Evolutionary conservation across 441 rosid genomes (phyloP).

Genomic region (Eruca vesicaria): DNA sequence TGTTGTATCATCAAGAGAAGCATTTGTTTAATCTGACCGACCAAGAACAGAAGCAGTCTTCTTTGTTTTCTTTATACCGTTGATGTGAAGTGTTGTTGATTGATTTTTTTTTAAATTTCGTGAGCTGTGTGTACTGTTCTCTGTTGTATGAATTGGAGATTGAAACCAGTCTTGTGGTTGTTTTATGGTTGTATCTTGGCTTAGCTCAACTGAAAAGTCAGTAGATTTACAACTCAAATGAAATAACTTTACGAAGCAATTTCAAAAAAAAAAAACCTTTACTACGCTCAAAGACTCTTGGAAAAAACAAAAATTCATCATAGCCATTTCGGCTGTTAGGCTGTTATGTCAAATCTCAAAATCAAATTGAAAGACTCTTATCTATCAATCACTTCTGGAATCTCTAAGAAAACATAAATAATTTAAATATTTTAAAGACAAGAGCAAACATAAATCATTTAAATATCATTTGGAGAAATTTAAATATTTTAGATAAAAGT

Average conservation of each 20-base stretch:
- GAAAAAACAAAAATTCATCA: neutral
- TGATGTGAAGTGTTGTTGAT: neutral
- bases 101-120: neutral
- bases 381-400: neutral
- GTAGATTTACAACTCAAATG: neutral
- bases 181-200: neutral
- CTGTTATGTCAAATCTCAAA: neutral
- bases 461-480: too few relatives aligned
- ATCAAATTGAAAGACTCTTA: neutral
- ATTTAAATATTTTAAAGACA: too few relatives aligned
- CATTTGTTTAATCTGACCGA: slow-evolving; percentile 5
- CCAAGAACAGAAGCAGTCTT: slow-evolving; percentile 7
- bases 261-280: too few relatives aligned
- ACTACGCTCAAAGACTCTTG: neutral
- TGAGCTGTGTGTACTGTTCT: neutral
- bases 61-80: neutral
- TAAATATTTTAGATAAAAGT: too few relatives aligned
- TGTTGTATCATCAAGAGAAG: slow-evolving; percentile 5
- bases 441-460: neutral
- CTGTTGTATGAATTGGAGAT: neutral
- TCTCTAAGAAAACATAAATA: neutral
- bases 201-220: neutral
- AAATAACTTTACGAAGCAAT: too few relatives aligned
- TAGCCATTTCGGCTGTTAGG: neutral
- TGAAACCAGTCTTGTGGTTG: neutral